Base-by-base conservation (phyloP, 768 basidiomycete species). In the Psilocybe cubensis region DNA sequence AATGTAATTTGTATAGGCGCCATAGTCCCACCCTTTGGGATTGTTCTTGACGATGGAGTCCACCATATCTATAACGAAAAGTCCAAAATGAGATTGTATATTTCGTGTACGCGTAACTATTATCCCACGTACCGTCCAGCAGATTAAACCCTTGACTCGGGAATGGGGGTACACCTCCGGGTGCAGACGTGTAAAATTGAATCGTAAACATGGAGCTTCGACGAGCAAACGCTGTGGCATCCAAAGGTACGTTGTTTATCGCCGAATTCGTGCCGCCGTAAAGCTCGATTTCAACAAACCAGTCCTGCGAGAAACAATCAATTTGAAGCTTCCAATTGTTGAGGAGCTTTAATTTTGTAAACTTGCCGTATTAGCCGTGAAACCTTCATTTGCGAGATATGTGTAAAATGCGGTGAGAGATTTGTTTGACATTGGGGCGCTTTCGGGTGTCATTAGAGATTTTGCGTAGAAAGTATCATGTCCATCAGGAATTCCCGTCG, bases 161-260 rank as follows among this genome's bases (percentile, higher is more conserved):
- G 66, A 73, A 83, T 0, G 80, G 80, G 2, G 79, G 76, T 0
- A 58, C 51, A 5, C 65, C 59, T 48, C 64, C 71, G 0, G 61
- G 49, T 4, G 78, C 73, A 0, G 78, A 79, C 0, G 79, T 79
- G 60, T 85, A 83, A 53, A 83, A 68, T 63, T 84, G 83, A 53
- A 83, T 72, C 2, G 74, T 77, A 49, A 81, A 81, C 35, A 79
- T 62, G 1, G 77, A 74, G 57, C 67, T 68, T 20, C 83, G 71
- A 53, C 79, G 76, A 0, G 71, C 74, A 58, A 82, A 85, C 0
- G 83, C 75, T 0, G 80, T 82, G 1, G 72, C 74, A 40, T 74
- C 63, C 4, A 66, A 31, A 5, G 73, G 56, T 3, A 82, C 74
- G 10, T 71, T 59, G 60, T 79, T 81, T 59, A 83, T 74, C 4